phyloP scores from a whole-genome alignment of 306 rosid species.

The Geum urbanum region DNA sequence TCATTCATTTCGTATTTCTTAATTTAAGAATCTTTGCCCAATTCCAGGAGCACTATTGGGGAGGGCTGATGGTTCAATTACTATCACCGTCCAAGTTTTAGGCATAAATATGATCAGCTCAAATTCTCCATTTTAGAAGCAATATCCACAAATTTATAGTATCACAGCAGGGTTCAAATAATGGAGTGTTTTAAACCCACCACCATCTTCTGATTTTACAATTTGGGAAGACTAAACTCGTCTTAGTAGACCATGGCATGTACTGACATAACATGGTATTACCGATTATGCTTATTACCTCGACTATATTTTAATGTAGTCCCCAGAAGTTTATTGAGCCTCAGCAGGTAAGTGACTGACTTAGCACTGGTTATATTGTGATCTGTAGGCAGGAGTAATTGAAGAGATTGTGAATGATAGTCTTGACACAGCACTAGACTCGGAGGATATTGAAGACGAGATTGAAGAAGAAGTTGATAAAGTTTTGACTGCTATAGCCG shows the following conservation, averaged over 20 bases:
- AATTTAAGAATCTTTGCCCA: neutral
- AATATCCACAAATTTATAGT: neutral
- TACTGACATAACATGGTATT: neutral
- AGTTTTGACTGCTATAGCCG: conserved; percentile 83
- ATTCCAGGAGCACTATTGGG: neutral
- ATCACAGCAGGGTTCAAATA: neutral
- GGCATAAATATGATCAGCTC: neutral
- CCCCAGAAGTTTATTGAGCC: neutral
- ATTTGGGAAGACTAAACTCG: neutral
- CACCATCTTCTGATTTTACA: neutral
- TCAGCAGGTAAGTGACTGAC: neutral
- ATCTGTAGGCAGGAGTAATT: conserved; percentile 85
- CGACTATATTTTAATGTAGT: neutral
- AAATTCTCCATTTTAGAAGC: neutral
- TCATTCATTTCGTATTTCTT: neutral
- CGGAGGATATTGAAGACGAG: conserved; percentile 94
- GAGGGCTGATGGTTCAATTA: neutral
- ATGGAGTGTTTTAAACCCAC: neutral
- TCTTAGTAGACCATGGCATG: neutral
- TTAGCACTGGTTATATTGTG: neutral
- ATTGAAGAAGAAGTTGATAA: conserved; percentile 97
- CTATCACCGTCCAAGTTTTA: neutral
- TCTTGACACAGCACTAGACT: conserved; percentile 76
- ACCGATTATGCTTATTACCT: neutral
- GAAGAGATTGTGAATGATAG: conserved; percentile 87